A percentile compares a stretch with the other conserved stretches of the same genome.
Conservation (phyloP, 2,329 filamentous ascomycete genomes). For the Daldinia sp. region DNA sequence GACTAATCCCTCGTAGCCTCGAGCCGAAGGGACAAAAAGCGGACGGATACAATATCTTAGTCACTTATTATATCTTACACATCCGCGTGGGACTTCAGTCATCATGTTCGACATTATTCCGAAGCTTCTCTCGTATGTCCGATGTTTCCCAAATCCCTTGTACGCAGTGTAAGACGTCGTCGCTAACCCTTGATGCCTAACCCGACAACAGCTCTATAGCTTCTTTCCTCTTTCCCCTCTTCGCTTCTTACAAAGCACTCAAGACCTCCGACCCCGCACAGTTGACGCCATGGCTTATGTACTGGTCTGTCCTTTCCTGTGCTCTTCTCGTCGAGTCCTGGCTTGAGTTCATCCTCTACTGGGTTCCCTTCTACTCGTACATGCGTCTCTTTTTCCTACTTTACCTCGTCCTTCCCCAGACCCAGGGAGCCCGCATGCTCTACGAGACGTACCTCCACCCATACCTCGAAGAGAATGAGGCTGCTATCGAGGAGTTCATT, state of each 20-base stretch:
- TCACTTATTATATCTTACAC: constrained; percentile 1
- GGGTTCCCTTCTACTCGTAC: constrained; percentile 95
- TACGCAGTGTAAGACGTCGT: background rate
- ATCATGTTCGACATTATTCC: constrained; percentile 71
- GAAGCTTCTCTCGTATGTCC: constrained; percentile 69
- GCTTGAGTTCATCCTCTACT: constrained; percentile 85
- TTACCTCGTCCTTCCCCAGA: constrained; percentile 96
- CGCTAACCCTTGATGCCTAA: constrained; percentile 15
- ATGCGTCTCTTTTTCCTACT: constrained; percentile 85
- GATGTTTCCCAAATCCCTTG: background rate
- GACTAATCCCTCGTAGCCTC: background rate
- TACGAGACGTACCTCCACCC: constrained; percentile 89
- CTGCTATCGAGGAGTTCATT: constrained; percentile 90
- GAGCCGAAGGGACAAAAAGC: background rate
- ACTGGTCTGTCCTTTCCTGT: constrained; percentile 93
- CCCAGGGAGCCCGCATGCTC: constrained; percentile 87
- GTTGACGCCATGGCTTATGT: constrained; percentile 98
- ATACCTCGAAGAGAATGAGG: constrained; percentile 86
- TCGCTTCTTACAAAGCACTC: constrained; percentile 97
- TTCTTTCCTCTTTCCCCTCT: constrained; percentile 93
- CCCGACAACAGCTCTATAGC: constrained; percentile 71
- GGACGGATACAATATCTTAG: background rate
- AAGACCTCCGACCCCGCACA: constrained; percentile 89
- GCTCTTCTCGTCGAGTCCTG: constrained; percentile 85
- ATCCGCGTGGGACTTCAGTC: background rate